These are phyloP conservation scores for Suillus brevipes DNA, from an alignment of 768 basidiomycete genomes.

Conservation along the genomic window DNA sequence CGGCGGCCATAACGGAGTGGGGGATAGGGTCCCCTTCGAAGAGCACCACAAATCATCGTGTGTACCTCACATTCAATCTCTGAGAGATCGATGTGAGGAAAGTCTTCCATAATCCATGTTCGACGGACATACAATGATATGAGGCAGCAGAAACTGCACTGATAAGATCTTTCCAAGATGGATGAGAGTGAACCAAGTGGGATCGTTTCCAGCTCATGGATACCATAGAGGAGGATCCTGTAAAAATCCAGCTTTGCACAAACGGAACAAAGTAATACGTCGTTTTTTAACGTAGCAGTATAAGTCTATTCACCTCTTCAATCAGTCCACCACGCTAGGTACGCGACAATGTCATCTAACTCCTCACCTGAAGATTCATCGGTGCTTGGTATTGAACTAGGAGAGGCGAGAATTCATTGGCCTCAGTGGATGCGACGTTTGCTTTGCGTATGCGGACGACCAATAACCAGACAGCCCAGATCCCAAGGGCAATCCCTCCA, in stretches of 20 bases:
- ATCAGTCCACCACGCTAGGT: neutral
- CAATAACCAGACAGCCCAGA: neutral
- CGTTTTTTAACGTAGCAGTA: neutral
- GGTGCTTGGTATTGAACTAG: neutral
- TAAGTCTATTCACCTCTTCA: neutral
- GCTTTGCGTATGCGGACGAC: neutral
- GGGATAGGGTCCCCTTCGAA: neutral
- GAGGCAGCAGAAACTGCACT: constrained; percentile 10
- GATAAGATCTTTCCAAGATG: constrained; percentile 6
- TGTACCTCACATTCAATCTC: neutral
- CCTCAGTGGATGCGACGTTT: neutral
- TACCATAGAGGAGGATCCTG: constrained; percentile 7
- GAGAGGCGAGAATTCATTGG: neutral
- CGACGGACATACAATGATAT: constrained; percentile 7
- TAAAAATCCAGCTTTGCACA: constrained; percentile 10
- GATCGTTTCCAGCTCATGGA: neutral
- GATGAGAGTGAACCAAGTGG: constrained; percentile 4
- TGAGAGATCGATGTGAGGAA: constrained; percentile 7
- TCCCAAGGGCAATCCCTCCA: neutral
- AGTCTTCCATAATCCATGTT: neutral
- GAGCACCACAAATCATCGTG: neutral
- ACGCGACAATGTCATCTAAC: neutral
- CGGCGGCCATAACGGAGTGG: neutral
- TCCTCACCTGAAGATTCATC: neutral
- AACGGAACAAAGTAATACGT: constrained; percentile 3